Percentiles rank a stretch among this genome's conserved stretches.
These are phyloP conservation scores for Euphorbia schlechtendalii DNA, from an alignment of 441 rosid species.

Conservation along the genomic window DNA sequence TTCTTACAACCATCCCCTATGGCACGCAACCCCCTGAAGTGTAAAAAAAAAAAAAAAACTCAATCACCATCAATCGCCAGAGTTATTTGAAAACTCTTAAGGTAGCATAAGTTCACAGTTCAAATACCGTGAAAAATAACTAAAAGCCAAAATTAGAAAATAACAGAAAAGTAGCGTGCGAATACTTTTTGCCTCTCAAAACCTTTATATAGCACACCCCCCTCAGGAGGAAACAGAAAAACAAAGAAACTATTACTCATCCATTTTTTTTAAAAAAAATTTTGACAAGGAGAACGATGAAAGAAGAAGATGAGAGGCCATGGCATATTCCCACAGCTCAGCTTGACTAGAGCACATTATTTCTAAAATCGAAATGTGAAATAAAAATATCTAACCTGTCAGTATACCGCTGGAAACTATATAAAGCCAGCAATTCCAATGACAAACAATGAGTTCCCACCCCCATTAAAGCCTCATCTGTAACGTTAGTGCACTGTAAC, in stretches of 20 bases:
- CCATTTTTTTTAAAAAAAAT: not conserved
- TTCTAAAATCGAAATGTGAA: conserved; percentile 12
- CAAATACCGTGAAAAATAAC: not conserved
- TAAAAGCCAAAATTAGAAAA: not conserved
- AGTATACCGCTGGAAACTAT: conserved; percentile 70
- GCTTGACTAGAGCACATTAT: not conserved
- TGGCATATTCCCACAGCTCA: not conserved
- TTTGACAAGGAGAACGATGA: not conserved
- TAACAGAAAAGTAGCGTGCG: conserved; percentile 3
- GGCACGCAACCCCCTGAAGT: conserved; percentile 66
- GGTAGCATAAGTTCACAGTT: not conserved
- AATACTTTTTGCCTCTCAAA: not conserved
- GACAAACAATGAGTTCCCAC: conserved; percentile 57
- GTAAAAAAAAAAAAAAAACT: conserved; percentile 17
- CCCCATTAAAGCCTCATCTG: conserved; percentile 58
- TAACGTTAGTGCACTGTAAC: conserved; percentile 66
- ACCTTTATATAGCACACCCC: not conserved
- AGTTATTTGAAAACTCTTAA: not conserved
- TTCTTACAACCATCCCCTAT: conserved; percentile 74
- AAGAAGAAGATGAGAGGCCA: not conserved
- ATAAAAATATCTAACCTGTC: conserved; percentile 49
- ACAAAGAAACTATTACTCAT: not conserved
- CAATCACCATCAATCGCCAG: conserved; percentile 17
- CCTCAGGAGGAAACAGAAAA: not conserved
- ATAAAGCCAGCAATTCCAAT: conserved; percentile 69